Percentiles rank a stretch among this genome's conserved stretches.
phyloP scores from a whole-genome alignment of 352 stramenopile genomes.

The Globisporangium solare region DNA sequence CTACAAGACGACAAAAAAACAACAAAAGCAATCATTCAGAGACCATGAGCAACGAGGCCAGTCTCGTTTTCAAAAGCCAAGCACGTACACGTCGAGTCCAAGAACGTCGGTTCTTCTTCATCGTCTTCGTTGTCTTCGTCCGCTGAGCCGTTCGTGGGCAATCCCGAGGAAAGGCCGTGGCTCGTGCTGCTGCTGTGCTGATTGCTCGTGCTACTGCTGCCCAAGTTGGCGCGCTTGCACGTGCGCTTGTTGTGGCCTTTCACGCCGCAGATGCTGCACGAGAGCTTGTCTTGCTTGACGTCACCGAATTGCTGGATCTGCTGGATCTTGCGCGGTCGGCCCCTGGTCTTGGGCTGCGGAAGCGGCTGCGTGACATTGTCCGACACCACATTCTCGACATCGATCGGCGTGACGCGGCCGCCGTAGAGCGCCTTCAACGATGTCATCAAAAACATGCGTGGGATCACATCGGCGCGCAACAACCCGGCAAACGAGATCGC shows the following conservation, averaged over 20 bases:
- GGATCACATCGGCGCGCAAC: slow-evolving; percentile 65
- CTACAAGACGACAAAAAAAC: too few species aligned
- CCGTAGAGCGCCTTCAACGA: slow-evolving; percentile 70
- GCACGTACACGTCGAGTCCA: slow-evolving; percentile 18
- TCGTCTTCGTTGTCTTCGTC: slow-evolving; percentile 12
- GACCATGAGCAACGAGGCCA: neutral
- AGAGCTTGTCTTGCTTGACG: slow-evolving; percentile 65
- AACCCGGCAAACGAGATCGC: slow-evolving; percentile 59
- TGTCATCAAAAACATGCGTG: slow-evolving; percentile 76
- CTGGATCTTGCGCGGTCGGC: slow-evolving; percentile 69
- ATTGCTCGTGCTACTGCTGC: neutral
- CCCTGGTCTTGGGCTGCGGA: slow-evolving; percentile 47
- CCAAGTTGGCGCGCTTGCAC: slow-evolving; percentile 49
- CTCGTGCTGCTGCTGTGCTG: neutral
- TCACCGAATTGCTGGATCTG: slow-evolving; percentile 76
- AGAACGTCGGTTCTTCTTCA: slow-evolving; percentile 12
- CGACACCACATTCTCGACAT: slow-evolving; percentile 60
- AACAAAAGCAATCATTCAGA: neutral
- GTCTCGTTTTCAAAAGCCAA: too few species aligned
- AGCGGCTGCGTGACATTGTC: slow-evolving; percentile 58
- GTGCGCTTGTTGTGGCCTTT: slow-evolving; percentile 85
- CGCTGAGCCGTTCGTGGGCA: slow-evolving; percentile 6
- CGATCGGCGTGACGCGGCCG: slow-evolving; percentile 72
- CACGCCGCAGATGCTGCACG: slow-evolving; percentile 73
- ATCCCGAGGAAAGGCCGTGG: slow-evolving; percentile 11